These are phyloP conservation scores for Smallanthus sonchifolius DNA, from an alignment of 129 eudicot genomes.

Conservation along the genomic window DNA sequence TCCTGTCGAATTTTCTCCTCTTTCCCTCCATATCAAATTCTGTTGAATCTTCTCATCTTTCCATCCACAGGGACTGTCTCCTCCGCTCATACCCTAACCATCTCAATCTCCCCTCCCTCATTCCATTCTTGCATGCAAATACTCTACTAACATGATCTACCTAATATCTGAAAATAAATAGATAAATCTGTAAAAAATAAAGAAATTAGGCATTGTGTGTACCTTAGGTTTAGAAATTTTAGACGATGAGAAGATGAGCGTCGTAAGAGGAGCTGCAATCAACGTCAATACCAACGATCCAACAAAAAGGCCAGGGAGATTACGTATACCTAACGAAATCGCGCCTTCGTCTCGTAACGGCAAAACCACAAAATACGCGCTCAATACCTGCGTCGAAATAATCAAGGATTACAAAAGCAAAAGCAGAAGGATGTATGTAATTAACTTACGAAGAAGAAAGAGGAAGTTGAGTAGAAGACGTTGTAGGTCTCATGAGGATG, in stretches of 20 bases:
- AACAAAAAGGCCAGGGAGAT: slow-evolving; percentile 71
- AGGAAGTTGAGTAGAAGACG: slow-evolving; percentile 61
- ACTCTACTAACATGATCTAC: slow-evolving; percentile 10
- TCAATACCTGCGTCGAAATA: slow-evolving; percentile 51
- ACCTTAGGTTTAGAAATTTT: slow-evolving; percentile 66
- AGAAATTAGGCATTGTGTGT: not conserved
- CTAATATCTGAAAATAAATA: not conserved
- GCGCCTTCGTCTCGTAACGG: slow-evolving; percentile 98
- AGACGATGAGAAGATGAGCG: slow-evolving; percentile 66
- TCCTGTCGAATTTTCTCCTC: too few species aligned
- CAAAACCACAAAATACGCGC: slow-evolving; percentile 84
- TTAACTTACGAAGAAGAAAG: slow-evolving; percentile 74
- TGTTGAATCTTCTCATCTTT: too few species aligned
- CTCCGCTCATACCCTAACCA: too few species aligned
- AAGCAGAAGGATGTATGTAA: not conserved
- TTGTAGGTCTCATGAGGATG: slow-evolving; percentile 68
- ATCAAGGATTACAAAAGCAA: not conserved
- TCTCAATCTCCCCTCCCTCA: too few species aligned
- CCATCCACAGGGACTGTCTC: too few species aligned
- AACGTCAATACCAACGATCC: slow-evolving; percentile 81
- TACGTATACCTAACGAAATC: slow-evolving; percentile 65
- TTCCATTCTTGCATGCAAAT: not conserved
- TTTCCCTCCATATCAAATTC: too few species aligned
- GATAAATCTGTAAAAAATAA: not conserved
- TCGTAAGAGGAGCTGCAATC: slow-evolving; percentile 78